Percentiles rank a stretch among this genome's conserved stretches.
Conservation (phyloP, 2,329 filamentous ascomycete species). For the Diaporthe sp. region DNA sequence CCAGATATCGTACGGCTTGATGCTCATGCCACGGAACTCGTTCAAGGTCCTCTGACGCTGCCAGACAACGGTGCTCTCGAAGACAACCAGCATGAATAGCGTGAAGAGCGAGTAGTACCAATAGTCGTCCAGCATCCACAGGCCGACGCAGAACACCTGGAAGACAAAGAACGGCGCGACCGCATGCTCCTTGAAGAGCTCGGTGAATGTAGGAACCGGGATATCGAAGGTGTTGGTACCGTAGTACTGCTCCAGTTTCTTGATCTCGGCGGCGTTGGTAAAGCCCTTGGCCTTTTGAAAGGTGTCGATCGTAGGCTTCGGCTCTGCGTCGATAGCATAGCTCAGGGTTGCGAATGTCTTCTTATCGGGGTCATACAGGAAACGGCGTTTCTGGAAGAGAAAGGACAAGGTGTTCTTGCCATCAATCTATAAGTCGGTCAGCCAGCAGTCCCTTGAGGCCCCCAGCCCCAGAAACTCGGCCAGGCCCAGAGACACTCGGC, state of each 20-base stretch:
- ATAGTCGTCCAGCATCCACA: slow-evolving; percentile 99
- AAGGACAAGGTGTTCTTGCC: slow-evolving; percentile 86
- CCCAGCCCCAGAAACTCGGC: slow-evolving; percentile 9
- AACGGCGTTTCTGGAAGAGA: slow-evolving; percentile 97
- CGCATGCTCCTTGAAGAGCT: slow-evolving; percentile 97
- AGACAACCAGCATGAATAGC: slow-evolving; percentile 96
- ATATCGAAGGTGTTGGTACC: slow-evolving; percentile 97
- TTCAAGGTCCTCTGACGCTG: slow-evolving; percentile 94
- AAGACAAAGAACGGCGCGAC: slow-evolving; percentile 99
- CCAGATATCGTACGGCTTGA: slow-evolving; percentile 96
- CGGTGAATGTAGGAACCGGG: slow-evolving; percentile 92
- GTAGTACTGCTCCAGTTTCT: slow-evolving; percentile 89
- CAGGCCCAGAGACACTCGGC: slow-evolving; percentile 19
- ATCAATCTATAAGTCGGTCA: slow-evolving; percentile 61
- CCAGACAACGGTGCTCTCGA: slow-evolving; percentile 99
- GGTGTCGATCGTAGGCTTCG: slow-evolving; percentile 79
- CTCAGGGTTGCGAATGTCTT: slow-evolving; percentile 83
- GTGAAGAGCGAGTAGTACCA: slow-evolving; percentile 99
- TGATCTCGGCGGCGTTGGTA: slow-evolving; percentile 77
- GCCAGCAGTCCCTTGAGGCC: background rate
- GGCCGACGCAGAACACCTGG: slow-evolving; percentile 96
- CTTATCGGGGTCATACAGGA: slow-evolving; percentile 80
- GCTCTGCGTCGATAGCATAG: slow-evolving; percentile 86
- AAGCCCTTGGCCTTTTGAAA: slow-evolving; percentile 88
- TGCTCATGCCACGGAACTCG: slow-evolving; percentile 99